Evolutionary conservation across 306 rosid genomes (phyloP).

Genomic region (Citrullus colocynthis): DNA sequence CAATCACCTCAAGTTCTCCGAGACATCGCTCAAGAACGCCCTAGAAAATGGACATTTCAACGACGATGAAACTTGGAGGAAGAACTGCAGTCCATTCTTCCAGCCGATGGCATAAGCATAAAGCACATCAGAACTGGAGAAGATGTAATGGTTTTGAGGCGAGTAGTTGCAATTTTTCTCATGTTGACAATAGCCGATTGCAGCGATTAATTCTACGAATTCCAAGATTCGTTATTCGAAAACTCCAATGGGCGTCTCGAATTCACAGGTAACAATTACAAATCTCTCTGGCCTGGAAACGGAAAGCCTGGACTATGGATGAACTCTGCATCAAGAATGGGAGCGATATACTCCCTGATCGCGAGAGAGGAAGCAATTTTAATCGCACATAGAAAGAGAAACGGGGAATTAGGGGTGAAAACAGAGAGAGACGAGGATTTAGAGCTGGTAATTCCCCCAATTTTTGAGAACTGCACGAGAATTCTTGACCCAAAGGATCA

Average conservation of each 20-base stretch:
- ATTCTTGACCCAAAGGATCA: slow-evolving; percentile 57
- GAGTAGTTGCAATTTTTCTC: slow-evolving; percentile 49
- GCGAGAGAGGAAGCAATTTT: slow-evolving; percentile 52
- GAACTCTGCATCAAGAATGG: slow-evolving; percentile 70
- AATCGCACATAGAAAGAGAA: slow-evolving; percentile 21
- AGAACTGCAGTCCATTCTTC: slow-evolving; percentile 12
- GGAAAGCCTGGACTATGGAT: slow-evolving; percentile 82
- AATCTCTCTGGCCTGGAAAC: slow-evolving; percentile 59
- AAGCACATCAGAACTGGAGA: slow-evolving; percentile 60
- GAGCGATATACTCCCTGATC: slow-evolving; percentile 40
- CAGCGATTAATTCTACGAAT: slow-evolving; percentile 58
- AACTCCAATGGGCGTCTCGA: slow-evolving; percentile 43
- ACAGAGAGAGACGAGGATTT: slow-evolving; percentile 39
- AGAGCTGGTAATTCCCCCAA: slow-evolving; percentile 52
- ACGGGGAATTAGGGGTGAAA: background rate
- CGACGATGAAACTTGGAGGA: slow-evolving; percentile 47
- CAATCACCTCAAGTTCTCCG: slow-evolving; percentile 39
- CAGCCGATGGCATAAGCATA: slow-evolving; percentile 38
- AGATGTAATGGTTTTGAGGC: slow-evolving; percentile 45
- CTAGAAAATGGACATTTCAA: slow-evolving; percentile 22
- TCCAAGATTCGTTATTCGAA: slow-evolving; percentile 55
- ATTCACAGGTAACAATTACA: slow-evolving; percentile 43
- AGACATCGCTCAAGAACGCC: slow-evolving; percentile 21
- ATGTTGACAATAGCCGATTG: slow-evolving; percentile 81
- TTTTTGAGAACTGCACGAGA: slow-evolving; percentile 45